Evolutionary conservation across 345 rosid genomes (phyloP).

Genomic region (Noccaea caerulescens): DNA sequence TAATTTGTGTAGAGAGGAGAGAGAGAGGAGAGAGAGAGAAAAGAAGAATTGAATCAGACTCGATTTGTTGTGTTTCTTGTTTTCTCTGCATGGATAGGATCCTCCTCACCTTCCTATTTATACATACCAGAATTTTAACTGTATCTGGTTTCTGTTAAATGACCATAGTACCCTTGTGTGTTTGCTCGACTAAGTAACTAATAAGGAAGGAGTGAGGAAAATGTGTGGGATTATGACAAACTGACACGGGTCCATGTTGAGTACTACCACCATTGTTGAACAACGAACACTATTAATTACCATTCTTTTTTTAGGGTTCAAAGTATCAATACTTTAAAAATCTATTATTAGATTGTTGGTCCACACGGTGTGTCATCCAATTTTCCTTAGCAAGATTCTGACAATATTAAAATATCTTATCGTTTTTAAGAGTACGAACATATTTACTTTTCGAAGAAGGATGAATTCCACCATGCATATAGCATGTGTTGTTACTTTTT

Average conservation of each 20-base stretch:
- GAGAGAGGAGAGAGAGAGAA: conserved; percentile 4
- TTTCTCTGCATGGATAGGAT: conserved; percentile 41
- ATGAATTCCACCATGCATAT: no score
- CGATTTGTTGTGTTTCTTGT: conserved; percentile 18
- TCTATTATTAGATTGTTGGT: no score
- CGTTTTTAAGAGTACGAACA: no score
- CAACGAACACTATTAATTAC: conserved; percentile 4
- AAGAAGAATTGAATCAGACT: conserved; percentile 16
- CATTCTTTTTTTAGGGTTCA: not conserved
- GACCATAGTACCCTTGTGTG: conserved; percentile 20
- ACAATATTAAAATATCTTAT: no score
- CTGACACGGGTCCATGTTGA: conserved; percentile 40
- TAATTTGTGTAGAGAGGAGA: not conserved
- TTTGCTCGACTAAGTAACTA: not conserved
- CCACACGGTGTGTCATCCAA: no score
- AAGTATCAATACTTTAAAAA: conserved; percentile 5
- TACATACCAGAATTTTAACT: not conserved
- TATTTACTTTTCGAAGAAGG: no score
- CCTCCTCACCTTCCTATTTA: conserved; percentile 38
- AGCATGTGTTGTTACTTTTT: no score
- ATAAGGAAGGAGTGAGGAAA: conserved; percentile 35
- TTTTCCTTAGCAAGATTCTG: no score
- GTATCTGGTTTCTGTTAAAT: not conserved
- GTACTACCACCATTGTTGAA: conserved; percentile 42
- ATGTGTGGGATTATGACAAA: not conserved